These are phyloP conservation scores for Eimeria acervulina DNA, from an alignment of 169 alveolate species.

Conservation along the genomic window DNA sequence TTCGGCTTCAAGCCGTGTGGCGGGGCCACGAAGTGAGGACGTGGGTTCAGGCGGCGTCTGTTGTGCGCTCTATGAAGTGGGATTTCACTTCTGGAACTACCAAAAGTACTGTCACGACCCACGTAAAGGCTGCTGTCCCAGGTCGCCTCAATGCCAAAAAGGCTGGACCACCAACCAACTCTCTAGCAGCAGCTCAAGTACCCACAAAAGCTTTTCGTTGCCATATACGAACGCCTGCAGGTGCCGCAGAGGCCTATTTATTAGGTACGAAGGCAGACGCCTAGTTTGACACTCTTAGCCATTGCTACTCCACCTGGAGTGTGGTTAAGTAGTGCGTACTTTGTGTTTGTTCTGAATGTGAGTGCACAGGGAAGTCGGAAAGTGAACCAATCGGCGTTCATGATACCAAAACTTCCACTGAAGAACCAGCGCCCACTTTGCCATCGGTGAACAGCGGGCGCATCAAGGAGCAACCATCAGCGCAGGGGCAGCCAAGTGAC, in stretches of 20 bases:
- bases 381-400: background rate
- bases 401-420: background rate
- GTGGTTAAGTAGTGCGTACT: background rate
- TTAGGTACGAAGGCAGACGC: background rate
- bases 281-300: background rate
- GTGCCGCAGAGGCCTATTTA: background rate
- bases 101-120: background rate
- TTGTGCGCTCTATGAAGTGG: slow-evolving; percentile 54
- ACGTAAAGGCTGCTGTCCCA: background rate
- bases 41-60: slow-evolving; percentile 59
- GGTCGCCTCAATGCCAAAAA: background rate
- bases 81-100: background rate
- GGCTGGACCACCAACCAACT: background rate
- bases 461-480: background rate
- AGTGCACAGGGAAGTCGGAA: background rate
- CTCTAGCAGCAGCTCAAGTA: background rate
- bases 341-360: background rate
- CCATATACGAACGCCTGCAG: background rate
- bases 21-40: slow-evolving; percentile 62
- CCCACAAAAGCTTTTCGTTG: background rate
- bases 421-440: background rate
- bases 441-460: background rate
- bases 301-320: background rate
- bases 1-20: slow-evolving; percentile 50
- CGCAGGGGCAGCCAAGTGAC: background rate